Percentiles rank a stretch among this genome's conserved stretches.
These are phyloP conservation scores for Spathaspora arborariae DNA, from an alignment of 805 yeast species.

Conservation along the genomic window DNA sequence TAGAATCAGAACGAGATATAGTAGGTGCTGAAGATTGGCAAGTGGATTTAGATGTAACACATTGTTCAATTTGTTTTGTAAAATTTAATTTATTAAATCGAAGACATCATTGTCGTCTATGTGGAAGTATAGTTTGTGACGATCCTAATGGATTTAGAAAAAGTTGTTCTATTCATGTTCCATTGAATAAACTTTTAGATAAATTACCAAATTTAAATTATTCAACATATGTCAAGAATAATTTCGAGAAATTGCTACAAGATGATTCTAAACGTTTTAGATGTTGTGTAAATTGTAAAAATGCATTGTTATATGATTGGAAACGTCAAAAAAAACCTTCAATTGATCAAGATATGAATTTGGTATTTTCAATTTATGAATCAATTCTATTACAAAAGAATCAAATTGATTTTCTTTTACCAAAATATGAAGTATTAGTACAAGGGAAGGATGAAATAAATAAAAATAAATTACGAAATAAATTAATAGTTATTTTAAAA, in stretches of 20 bases:
- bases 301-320: constrained; percentile 53
- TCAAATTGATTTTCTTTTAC: constrained; percentile 18
- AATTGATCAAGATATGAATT: constrained; percentile 1
- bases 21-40: constrained; percentile 62
- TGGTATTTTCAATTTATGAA: constrained; percentile 18
- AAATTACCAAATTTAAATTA: constrained; percentile 36
- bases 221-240: constrained; percentile 18
- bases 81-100: constrained; percentile 56
- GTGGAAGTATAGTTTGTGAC: constrained; percentile 83
- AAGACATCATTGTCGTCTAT: constrained; percentile 88
- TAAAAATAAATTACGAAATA: constrained; percentile 17
- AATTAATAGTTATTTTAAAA: constrained; percentile 22
- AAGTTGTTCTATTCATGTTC: constrained; percentile 71
- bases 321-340: constrained; percentile 14
- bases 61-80: constrained; percentile 63
- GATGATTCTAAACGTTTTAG: constrained; percentile 37
- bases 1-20: constrained; percentile 20
- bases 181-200: constrained; percentile 40
- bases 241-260: constrained; percentile 12
- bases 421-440: constrained; percentile 17
- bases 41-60: constrained; percentile 30
- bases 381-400: constrained; percentile 18
- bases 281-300: constrained; percentile 68
- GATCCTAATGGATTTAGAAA: constrained; percentile 41
- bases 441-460: constrained; percentile 10